Evolutionary conservation across 345 rosid genomes (phyloP).

Genomic region (Syzygium aqueum): DNA sequence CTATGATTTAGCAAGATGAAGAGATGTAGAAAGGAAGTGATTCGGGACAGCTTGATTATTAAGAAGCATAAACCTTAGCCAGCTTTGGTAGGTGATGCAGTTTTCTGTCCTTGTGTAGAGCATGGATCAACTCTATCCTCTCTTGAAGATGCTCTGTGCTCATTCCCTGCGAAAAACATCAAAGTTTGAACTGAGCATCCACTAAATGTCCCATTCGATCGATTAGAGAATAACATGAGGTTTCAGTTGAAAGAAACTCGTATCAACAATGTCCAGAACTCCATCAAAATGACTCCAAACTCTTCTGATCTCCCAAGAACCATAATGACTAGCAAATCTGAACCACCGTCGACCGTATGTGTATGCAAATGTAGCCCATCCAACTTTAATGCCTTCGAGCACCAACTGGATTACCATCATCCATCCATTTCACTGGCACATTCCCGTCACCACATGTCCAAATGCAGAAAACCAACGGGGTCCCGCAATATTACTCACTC

Average conservation of each 20-base stretch:
- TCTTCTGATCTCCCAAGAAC: background rate
- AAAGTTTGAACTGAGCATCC: background rate
- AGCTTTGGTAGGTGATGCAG: constrained; percentile 60
- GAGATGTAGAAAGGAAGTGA: background rate
- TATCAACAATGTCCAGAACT: background rate
- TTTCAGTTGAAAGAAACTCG: background rate
- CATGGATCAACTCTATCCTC: constrained; percentile 56
- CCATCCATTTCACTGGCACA: background rate
- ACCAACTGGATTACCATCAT: background rate
- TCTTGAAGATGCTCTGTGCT: constrained; percentile 57
- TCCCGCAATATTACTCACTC: background rate
- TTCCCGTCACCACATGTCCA: background rate
- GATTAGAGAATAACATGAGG: too few relatives aligned
- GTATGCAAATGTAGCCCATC: background rate
- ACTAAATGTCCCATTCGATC: background rate
- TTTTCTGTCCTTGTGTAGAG: constrained; percentile 62
- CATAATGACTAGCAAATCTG: background rate
- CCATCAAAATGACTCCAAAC: background rate
- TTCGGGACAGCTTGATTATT: background rate
- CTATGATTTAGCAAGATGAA: background rate
- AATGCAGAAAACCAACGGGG: background rate
- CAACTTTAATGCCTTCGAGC: background rate
- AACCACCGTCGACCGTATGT: background rate
- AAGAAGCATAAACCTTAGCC: constrained; percentile 39
- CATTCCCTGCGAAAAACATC: constrained; percentile 29